Evolutionary conservation across 164 flowering plant genomes (phyloP), one percentile per base, ranked within the genome.

Genomic region (Magnolia sinica): DNA sequence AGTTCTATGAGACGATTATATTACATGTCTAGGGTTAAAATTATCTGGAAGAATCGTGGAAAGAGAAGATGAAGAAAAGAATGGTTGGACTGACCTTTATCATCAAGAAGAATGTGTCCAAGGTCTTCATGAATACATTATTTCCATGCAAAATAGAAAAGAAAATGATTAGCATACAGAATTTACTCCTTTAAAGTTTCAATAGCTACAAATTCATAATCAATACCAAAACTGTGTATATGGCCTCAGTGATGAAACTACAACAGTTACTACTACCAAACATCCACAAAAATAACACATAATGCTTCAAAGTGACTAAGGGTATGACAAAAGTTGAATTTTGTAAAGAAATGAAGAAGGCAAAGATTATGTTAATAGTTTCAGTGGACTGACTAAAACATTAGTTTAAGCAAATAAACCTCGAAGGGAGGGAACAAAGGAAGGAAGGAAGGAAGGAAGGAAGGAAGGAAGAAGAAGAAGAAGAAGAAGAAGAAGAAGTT

Each of bases 21-120:
- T 13, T 23, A 66, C 22, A 22, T 66, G 69, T 23, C 61, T 4
- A 16, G 0, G 51, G 18, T 20, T 22, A 50, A 50, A 72, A 72
- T 50, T 37, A 59, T 18, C 3, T 27, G 4, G 50, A 59, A 58
- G 20, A 70, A 7, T 59, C 18, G 8, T 16, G 13, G 22, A 58
- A 69, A 59, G 78, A 76, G 50, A 70, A 45, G n/a, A 14, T 23
- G 14, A 20, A 59, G 29, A 45, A 51, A 76, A 49, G 29, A 49
- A 76, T 4, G 37, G 16, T 31, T 52, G 8, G 61, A 68, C 76
- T 75, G 59, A 81, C 83, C 83, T 75, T 75, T 50, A 29, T 72
- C 64, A 23, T 72, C 24, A 49, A 16, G 61, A 75, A 75, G 37
- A 67, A 81, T 73, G 8, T 69, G 69, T 52, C 72, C 69, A 52